phyloP scores from a whole-genome alignment of 148 eudicot species.

The Rhododendron griersonianum region DNA sequence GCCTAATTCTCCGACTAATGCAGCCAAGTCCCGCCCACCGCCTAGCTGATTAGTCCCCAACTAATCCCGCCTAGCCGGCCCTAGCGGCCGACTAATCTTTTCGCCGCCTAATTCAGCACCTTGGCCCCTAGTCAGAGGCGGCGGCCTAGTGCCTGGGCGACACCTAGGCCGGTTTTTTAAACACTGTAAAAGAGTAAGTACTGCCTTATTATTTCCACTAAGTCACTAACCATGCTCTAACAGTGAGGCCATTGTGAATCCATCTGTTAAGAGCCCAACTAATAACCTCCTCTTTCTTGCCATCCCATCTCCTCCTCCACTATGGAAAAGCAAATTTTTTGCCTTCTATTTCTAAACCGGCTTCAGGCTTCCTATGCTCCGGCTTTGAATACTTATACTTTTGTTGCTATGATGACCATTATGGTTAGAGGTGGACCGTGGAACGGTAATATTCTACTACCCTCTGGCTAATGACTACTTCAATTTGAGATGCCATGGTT shows the following conservation, averaged over 20 bases:
- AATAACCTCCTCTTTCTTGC: not conserved
- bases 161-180: too few relatives aligned
- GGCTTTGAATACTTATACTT: not conserved
- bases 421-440: not conserved
- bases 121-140: not conserved
- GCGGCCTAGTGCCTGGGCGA: not conserved
- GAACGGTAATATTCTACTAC: not conserved
- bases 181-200: not conserved
- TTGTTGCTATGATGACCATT: not conserved
- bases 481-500: constrained; percentile 1
- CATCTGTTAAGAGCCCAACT: not conserved
- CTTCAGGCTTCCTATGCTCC: not conserved
- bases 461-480: not conserved
- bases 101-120: not conserved
- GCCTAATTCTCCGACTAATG: too few relatives aligned
- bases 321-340: not conserved
- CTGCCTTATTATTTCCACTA: not conserved
- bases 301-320: not conserved
- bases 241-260: not conserved
- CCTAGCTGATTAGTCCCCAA: too few relatives aligned
- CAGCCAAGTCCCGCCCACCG: too few relatives aligned
- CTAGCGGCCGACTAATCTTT: too few relatives aligned
- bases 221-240: not conserved
- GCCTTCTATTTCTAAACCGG: not conserved
- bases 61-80: too few relatives aligned